A percentile compares a stretch with the other conserved stretches of the same genome.
Conservation (phyloP, 192 early-diverging fungal genomes). For the Cetraspora pellucida region DNA sequence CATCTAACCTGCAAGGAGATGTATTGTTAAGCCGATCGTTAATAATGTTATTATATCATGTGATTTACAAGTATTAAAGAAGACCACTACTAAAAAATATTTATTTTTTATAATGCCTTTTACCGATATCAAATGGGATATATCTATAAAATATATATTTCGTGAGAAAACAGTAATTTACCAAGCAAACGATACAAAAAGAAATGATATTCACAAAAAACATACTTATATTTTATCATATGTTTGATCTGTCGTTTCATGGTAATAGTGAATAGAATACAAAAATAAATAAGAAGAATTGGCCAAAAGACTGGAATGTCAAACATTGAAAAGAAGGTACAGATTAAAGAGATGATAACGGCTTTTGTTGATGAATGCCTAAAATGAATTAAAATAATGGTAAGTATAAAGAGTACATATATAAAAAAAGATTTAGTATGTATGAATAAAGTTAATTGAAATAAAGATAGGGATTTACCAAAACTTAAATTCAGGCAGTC, state of each 20-base stretch:
- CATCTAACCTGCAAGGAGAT: too few relatives aligned
- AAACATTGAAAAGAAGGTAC: slow-evolving; percentile 85
- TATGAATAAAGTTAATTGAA: neutral
- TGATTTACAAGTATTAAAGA: neutral
- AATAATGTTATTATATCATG: neutral
- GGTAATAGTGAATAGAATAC: slow-evolving; percentile 89
- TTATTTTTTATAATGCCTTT: slow-evolving; percentile 63
- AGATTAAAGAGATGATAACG: slow-evolving; percentile 78
- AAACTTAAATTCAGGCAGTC: slow-evolving; percentile 98
- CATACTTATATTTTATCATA: slow-evolving; percentile 86
- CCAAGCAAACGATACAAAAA: neutral
- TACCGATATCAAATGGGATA: slow-evolving; percentile 82
- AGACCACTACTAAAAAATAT: neutral
- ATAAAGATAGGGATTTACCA: slow-evolving; percentile 64
- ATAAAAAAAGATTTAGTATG: neutral
- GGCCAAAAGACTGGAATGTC: slow-evolving; percentile 99
- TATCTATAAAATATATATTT: slow-evolving; percentile 53
- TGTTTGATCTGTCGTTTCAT: slow-evolving; percentile 97
- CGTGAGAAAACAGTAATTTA: neutral
- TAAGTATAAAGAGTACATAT: neutral
- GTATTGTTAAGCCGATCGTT: too few relatives aligned
- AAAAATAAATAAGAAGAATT: slow-evolving; percentile 94
- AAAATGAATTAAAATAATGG: slow-evolving; percentile 11
- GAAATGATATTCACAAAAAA: neutral
- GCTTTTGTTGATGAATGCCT: slow-evolving; percentile 86